phyloP scores from a whole-genome alignment of 345 rosid genomes.

The Mercurialis annua region DNA sequence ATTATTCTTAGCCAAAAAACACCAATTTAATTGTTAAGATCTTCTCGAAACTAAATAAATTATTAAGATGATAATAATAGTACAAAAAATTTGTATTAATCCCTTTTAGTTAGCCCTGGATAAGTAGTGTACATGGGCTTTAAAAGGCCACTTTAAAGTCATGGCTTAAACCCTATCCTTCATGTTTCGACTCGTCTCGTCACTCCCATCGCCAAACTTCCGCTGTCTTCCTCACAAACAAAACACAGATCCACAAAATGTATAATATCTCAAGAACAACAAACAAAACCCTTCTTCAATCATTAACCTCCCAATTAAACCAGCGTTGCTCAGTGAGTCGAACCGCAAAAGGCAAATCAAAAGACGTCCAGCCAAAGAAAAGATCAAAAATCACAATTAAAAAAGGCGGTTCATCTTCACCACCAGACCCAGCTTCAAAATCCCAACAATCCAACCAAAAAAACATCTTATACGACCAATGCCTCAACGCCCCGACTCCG shows the following conservation, averaged over 20 bases:
- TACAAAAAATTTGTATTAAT: no score
- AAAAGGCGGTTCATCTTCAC: conserved; percentile 31
- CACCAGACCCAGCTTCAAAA: conserved; percentile 6
- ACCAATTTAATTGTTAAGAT: no score
- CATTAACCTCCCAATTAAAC: conserved; percentile 23
- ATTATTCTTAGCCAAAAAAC: no score
- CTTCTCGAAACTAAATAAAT: no score
- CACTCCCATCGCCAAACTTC: no score
- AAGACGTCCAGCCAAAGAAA: conserved; percentile 45
- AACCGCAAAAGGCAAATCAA: conserved; percentile 64
- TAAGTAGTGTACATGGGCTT: no score
- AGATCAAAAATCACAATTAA: conserved; percentile 50
- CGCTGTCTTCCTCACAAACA: no score
- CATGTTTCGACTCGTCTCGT: no score
- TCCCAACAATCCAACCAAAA: conserved; percentile 34
- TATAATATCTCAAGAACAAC: conserved; percentile 8
- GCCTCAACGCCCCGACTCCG: conserved; percentile 76
- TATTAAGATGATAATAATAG: no score
- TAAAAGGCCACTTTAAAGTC: no score
- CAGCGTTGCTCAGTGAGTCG: conserved; percentile 59
- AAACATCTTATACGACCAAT: conserved; percentile 49
- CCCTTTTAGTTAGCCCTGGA: no score
- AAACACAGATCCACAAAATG: neutral
- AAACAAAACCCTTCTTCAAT: conserved; percentile 11
- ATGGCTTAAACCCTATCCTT: no score